Percentiles rank a stretch among this genome's conserved stretches.
These are phyloP conservation scores for Aspergillus novoparasiticus DNA, from an alignment of 2,329 filamentous ascomycete genomes.

Conservation along the genomic window DNA sequence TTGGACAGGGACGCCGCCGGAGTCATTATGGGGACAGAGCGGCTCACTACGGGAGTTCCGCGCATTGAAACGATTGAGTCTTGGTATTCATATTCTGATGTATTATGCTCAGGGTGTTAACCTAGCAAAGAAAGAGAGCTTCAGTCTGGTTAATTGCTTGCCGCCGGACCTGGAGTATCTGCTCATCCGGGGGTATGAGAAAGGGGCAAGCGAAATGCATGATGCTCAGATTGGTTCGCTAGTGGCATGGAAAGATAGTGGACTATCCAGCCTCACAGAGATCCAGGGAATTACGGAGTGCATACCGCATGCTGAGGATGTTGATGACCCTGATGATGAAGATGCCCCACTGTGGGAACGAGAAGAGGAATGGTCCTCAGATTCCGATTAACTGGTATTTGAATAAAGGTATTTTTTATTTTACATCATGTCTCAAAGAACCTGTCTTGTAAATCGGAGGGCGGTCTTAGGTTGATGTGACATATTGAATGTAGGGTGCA, in stretches of 20 bases:
- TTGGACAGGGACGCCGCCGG: neutral
- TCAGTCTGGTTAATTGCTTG: neutral
- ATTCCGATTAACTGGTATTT: neutral
- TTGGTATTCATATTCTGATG: neutral
- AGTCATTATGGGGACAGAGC: neutral
- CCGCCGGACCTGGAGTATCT: neutral
- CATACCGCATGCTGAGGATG: neutral
- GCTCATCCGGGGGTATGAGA: neutral
- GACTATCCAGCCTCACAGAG: neutral
- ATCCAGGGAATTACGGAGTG: neutral
- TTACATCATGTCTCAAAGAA: no score
- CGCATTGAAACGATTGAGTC: neutral
- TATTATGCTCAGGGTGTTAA: neutral
- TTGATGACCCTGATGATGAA: neutral
- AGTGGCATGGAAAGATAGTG: neutral
- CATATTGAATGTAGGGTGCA: no score
- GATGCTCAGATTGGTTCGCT: neutral
- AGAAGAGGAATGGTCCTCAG: neutral
- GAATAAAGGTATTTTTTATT: no score
- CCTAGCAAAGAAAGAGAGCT: neutral
- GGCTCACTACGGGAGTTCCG: neutral
- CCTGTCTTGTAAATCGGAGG: neutral
- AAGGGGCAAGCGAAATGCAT: neutral
- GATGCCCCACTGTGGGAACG: neutral
- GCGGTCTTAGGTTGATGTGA: no score